Conservation (phyloP, 352 stramenopile species). For the Phytophthora fragariaefolia region DNA sequence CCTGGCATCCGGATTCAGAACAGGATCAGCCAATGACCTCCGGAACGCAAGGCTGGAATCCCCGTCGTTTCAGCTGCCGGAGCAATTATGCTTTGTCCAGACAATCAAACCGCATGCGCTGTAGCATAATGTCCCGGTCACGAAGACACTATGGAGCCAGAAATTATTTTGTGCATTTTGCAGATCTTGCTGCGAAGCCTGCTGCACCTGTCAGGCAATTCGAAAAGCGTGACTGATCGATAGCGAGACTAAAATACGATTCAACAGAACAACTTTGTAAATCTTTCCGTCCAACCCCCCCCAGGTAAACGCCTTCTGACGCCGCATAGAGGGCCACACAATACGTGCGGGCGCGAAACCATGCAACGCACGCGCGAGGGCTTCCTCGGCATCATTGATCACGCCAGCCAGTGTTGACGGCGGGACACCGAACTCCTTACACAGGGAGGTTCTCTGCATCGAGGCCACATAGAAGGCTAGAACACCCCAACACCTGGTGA, state of each 20-base stretch:
- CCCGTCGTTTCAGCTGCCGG: background rate
- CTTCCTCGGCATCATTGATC: background rate
- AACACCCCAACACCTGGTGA: background rate
- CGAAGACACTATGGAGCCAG: no score
- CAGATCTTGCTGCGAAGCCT: background rate
- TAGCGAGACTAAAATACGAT: background rate
- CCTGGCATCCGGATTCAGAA: background rate
- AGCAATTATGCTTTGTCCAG: no score
- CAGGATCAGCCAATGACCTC: background rate
- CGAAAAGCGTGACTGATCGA: background rate
- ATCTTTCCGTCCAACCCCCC: conserved; percentile 1
- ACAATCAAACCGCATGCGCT: no score
- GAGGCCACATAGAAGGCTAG: background rate
- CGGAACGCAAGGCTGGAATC: background rate
- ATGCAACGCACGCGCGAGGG: background rate
- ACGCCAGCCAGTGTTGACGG: conserved; percentile 2
- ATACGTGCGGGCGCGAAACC: conserved; percentile 3
- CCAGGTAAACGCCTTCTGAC: conserved; percentile 13
- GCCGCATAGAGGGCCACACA: background rate
- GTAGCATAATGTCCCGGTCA: no score
- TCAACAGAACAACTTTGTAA: background rate
- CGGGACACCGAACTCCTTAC: background rate
- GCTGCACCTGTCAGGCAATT: background rate
- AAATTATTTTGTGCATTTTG: background rate
- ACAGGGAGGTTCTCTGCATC: background rate